Evolutionary conservation across 345 rosid species (phyloP).

Genomic region (Psidium friedrichsthalianum): DNA sequence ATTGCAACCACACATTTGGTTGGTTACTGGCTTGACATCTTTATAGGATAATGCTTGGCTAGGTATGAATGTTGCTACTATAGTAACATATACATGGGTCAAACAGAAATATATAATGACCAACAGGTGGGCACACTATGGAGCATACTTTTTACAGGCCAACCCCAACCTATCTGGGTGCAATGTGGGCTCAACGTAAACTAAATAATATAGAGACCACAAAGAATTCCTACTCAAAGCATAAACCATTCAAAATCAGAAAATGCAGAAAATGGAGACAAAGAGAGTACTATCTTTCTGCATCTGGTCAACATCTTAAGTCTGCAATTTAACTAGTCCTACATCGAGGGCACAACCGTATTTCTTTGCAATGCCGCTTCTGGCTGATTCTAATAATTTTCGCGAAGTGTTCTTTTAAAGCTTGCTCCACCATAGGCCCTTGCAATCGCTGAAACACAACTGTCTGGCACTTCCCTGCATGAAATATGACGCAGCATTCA

Average conservation of each 20-base stretch:
- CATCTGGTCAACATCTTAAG: neutral
- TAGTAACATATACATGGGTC: neutral
- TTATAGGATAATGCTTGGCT: neutral
- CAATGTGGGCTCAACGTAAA: neutral
- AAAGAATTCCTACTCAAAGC: neutral
- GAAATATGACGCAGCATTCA: slow-evolving; percentile 8
- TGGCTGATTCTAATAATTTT: slow-evolving; percentile 72
- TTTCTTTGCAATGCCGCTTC: slow-evolving; percentile 44
- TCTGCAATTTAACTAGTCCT: neutral
- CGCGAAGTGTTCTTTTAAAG: slow-evolving; percentile 91
- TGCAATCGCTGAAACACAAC: slow-evolving; percentile 90
- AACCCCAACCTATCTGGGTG: neutral
- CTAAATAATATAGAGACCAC: neutral
- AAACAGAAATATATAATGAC: neutral
- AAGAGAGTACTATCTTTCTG: neutral
- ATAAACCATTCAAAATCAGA: neutral
- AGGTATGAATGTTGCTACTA: neutral
- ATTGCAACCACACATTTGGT: neutral
- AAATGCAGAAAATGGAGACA: neutral
- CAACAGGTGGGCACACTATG: neutral
- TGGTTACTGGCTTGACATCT: neutral
- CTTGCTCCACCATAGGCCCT: slow-evolving; percentile 95
- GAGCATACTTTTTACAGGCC: neutral
- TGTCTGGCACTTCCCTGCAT: slow-evolving; percentile 97
- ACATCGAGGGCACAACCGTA: slow-evolving; percentile 32